Base-by-base conservation (phyloP, 2,329 filamentous ascomycete species). In the Fusarium nanum region DNA sequence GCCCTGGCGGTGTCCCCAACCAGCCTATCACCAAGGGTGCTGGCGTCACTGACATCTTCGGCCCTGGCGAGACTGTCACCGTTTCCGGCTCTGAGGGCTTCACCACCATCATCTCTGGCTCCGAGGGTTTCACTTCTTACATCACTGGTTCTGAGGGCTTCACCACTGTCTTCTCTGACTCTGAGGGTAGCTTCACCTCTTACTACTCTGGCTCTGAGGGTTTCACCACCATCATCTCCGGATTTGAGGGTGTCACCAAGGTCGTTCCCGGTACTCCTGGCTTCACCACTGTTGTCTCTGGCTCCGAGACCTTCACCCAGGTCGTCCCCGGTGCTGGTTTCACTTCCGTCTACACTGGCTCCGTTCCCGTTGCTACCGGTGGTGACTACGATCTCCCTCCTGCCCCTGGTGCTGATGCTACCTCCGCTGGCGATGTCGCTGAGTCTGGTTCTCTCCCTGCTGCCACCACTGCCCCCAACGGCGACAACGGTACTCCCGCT, bases 11-110 rank as follows among this genome's bases (percentile, higher is more conserved):
- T 10, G 34, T 66, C 28, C 62, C 56, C 5, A 32, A 28, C 25
- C 50, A 62, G 37, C 52, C 63, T 22, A 67, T 67, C 42, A 16
- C 63, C 27, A 46, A 46, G 6, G 63, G 61, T 1, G 48, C 45
- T 12, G 64, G 55, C 22, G 63, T 61, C 34, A 68, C 64, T 52
- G 64, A 32, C n/a, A 67, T 63, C 57, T 67, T 67, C 37, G 58
- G 63, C 7, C 66, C 64, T 28, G 46, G 61, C 16, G 52, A 60
- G 8, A 63, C 60, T 5, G 45, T 60, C 27, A 45, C 61, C 25
- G 18, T 48, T 10, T 32, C 61, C 8, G 60, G 48, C 10, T 63
- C 60, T 2, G 58, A 63, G 47, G 65, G 64, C 13, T 58, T 41
- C 20, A 64, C 56, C 13, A 50, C 49, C 12, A 48, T 58, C n/a